phyloP scores from a whole-genome alignment of 352 stramenopile genomes.

The Phytopythium litorale region DNA sequence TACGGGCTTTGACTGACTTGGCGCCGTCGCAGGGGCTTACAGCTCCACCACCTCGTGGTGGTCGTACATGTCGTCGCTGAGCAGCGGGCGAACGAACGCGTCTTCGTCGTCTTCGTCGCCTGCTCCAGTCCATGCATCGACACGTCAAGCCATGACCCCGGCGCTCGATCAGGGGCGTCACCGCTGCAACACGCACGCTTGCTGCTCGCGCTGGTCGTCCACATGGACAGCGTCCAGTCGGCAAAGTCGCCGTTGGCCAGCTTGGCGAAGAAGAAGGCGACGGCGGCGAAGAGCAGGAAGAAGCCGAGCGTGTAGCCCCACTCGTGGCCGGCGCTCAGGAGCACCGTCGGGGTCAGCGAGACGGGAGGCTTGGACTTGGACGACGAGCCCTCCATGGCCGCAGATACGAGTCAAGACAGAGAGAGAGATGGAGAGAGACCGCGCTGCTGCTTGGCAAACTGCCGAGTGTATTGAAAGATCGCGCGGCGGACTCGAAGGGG shows the following conservation, averaged over 20 bases:
- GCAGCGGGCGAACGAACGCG: conserved; percentile 2
- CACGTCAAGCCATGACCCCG: not conserved
- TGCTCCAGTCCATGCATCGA: not conserved
- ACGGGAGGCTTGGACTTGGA: not conserved
- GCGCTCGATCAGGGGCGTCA: not conserved
- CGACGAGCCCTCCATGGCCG: not conserved
- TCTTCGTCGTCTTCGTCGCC: not conserved
- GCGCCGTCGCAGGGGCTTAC: not conserved
- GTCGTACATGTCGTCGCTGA: conserved; percentile 4
- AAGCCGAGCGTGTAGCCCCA: conserved; percentile 16
- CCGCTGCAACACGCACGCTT: not conserved
- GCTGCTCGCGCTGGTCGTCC: not conserved
- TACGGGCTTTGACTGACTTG: not conserved
- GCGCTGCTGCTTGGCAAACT: not conserved
- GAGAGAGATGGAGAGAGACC: too few relatives aligned
- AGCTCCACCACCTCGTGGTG: conserved; percentile 5
- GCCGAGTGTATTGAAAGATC: conserved; percentile 2
- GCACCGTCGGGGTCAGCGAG: conserved; percentile 6
- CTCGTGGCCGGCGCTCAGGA: conserved; percentile 11
- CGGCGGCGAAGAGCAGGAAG: conserved; percentile 10
- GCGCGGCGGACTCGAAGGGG: not conserved
- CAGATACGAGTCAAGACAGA: not conserved
- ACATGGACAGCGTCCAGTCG: not conserved
- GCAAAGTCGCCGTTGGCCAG: conserved; percentile 7
- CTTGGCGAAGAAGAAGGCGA: conserved; percentile 17